Evolutionary conservation across 139 green algal species (phyloP), one percentile per base, ranked within the genome.

Genomic region (Edaphochlamys debaryana): DNA sequence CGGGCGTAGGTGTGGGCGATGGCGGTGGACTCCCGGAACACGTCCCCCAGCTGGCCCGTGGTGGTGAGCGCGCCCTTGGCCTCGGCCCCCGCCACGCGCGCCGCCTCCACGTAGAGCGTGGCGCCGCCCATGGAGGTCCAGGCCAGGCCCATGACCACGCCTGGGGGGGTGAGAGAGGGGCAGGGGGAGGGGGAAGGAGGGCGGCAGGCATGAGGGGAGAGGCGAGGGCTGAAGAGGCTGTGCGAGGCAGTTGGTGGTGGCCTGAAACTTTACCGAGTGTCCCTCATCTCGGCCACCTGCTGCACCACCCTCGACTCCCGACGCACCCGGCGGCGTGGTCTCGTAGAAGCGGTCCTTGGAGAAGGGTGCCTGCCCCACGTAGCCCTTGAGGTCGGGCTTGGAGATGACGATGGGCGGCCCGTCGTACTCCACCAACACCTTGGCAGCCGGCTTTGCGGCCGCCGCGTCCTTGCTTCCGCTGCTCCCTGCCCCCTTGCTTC

Each of bases 121-220:
- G 87, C 93, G 45, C 97, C 97, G 15, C 97, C 97, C 95, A 98
- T 95, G 0, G 95, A 86, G 1, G 97, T 99, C 96, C 96, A 99
- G 9, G 97, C 97, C 71, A 99, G 90, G 0, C 97, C 97, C 92
- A 97, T 98, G 23, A 99, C 96, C 58, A 99, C 97, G 7, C 97
- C 96, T 58, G 94, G 78, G 23, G 93, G 93, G 0, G 89, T 92
- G n/a, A 77, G 25, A 36, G 52, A 0, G 17, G 40, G 74, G 4
- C 2, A 27, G 25, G 5, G 7, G 32, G 1, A 29, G 71, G 52
- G 45, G 19, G 71, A 22, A n/a, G n/a, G n/a, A n/a, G n/a, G n/a
- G n/a, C n/a, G n/a, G n/a, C n/a, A n/a, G n/a, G n/a, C n/a, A n/a
- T n/a, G n/a, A n/a, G n/a, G n/a, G n/a, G n/a, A n/a, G n/a, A n/a